Evolutionary conservation across 495 filamentous ascomycete genomes (phyloP), one percentile per base, ranked within the genome.

Genomic region (Xylaria scruposa): DNA sequence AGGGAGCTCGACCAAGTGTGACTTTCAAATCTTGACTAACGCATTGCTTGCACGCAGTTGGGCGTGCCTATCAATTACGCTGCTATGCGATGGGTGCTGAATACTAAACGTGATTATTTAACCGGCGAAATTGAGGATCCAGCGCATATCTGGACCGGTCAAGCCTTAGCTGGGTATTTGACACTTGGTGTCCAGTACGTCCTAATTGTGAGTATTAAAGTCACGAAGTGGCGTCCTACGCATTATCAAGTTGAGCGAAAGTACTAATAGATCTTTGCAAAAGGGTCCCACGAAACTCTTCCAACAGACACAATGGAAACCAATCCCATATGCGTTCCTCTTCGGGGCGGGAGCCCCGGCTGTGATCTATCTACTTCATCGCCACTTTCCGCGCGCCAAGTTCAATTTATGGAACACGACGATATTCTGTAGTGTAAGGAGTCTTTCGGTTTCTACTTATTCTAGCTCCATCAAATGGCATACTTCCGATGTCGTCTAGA

Each of bases 371-470:
- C 29, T 81, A 0, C 81, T 87, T 26, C 85, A 88, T 68, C 80
- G 82, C 12, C 70, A 77, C 40, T 86, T 89, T 72, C 87, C 87
- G 0, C 77, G 78, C 3, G 76, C 82, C 12, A 85, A 86, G 24
- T 85, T 89, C 75, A 81, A 87, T 53, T 78, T 89, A 49, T 88
- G 84, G 84, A 90, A 89, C 70, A 81, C 84, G 66, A 88, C 84
- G 53, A 88, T 88, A 67, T 89, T 89, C 79, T 88, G 80, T 70
- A 79, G 76, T 60, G 58, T 60, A 60, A 38, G 58, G 2, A 38
- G 17, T 36, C 2, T 29, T 19, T 7, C 4, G 36, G 1, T 21
- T 54, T 26, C 51, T 54, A 26, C 17, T 6, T 31, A 1, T 31
- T 56, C 29, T 31, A 13, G 12, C 13, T 31, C 31, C 7, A 29